Percentiles rank a stretch among this genome's conserved stretches.
These are phyloP conservation scores for Syzygium malaccense DNA, from an alignment of 441 rosid genomes.

Conservation along the genomic window DNA sequence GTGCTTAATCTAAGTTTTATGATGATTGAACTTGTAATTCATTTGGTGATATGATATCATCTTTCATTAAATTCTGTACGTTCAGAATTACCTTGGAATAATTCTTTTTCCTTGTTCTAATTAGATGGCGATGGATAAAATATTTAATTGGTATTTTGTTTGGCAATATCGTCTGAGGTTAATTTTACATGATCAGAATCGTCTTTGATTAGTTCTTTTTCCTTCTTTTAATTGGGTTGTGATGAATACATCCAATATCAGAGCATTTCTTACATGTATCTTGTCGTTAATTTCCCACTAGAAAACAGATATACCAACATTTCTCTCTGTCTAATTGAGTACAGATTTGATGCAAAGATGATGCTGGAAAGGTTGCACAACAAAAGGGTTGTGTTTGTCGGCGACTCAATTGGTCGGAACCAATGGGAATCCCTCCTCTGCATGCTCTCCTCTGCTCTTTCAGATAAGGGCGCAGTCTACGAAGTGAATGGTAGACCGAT, in stretches of 20 bases:
- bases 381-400: slow-evolving; percentile 71
- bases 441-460: slow-evolving; percentile 61
- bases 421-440: slow-evolving; percentile 97
- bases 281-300: not conserved
- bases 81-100: not conserved
- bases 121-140: not conserved
- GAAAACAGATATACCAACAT: not conserved
- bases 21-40: not conserved
- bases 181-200: not conserved
- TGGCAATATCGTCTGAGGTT: not conserved
- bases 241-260: not conserved
- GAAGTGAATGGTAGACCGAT: slow-evolving; percentile 77
- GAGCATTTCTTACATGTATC: not conserved
- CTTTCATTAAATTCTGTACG: not conserved
- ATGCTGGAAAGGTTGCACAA: slow-evolving; percentile 66
- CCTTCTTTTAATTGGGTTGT: not conserved
- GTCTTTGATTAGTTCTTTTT: not conserved
- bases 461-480: slow-evolving; percentile 52
- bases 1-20: not conserved
- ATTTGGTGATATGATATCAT: not conserved
- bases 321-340: slow-evolving; percentile 1
- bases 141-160: not conserved
- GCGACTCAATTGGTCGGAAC: slow-evolving; percentile 91
- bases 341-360: slow-evolving; percentile 65
- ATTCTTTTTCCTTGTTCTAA: not conserved